Conservation (phyloP, 371 early-diverging fungal genomes). For the Gilbertella persicaria region DNA sequence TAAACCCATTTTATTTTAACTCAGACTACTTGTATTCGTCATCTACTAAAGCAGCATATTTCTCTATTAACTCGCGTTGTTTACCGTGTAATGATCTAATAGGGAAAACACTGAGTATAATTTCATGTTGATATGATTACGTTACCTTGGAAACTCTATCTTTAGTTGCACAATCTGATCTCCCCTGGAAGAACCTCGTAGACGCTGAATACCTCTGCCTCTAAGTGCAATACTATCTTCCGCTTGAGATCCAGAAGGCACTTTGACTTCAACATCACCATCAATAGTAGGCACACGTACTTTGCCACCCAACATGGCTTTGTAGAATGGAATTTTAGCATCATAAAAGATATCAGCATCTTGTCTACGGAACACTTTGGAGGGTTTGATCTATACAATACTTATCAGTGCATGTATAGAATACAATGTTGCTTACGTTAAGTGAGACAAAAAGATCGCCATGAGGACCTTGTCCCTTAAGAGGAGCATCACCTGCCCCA, state of each 20-base stretch:
- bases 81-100: constrained; percentile 26
- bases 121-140: no score
- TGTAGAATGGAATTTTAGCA: constrained; percentile 77
- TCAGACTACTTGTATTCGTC: constrained; percentile 11
- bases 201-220: constrained; percentile 69
- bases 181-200: constrained; percentile 62
- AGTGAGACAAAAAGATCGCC: constrained; percentile 84
- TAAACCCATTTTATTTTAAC: no score
- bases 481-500: constrained; percentile 80
- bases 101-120: neutral
- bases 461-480: constrained; percentile 64
- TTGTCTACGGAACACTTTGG: constrained; percentile 76
- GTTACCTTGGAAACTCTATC: constrained; percentile 67
- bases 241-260: constrained; percentile 86
- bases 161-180: constrained; percentile 87
- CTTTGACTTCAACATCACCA: constrained; percentile 88
- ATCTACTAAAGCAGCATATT: constrained; percentile 38
- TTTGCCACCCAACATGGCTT: constrained; percentile 85
- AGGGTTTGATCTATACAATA: constrained; percentile 43
- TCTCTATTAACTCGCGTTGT: constrained; percentile 36
- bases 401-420: neutral
- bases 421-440: constrained; percentile 20
- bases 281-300: constrained; percentile 87
- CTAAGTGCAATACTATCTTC: constrained; percentile 77
- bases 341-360: constrained; percentile 76